phyloP scores from a whole-genome alignment of 768 basidiomycete genomes.

The Chalciporus sphaerocephalus region DNA sequence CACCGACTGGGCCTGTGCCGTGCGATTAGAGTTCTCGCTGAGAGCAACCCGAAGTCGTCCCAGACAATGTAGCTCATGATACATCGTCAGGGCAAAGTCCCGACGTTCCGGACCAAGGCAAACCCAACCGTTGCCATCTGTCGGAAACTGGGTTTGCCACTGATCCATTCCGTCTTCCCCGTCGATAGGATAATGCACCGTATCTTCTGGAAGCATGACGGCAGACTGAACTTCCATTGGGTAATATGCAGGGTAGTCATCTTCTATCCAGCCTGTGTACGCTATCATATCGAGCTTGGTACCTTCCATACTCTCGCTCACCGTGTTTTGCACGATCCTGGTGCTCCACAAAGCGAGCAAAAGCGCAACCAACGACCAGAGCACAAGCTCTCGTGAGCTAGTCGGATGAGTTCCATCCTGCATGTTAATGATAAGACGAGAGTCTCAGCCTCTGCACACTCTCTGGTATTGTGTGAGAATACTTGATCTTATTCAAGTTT shows the following conservation, averaged over 20 bases:
- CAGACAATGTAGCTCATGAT: constrained; percentile 38
- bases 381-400: constrained; percentile 22
- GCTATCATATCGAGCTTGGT: neutral
- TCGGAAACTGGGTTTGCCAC: constrained; percentile 25
- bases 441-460: too few relatives aligned
- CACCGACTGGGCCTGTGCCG: constrained; percentile 13
- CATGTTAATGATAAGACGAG: too few relatives aligned
- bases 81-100: constrained; percentile 34
- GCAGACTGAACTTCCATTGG: constrained; percentile 20
- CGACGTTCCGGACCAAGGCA: constrained; percentile 28
- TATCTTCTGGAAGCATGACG: constrained; percentile 27
- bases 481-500: too few relatives aligned
- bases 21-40: constrained; percentile 11
- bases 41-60: constrained; percentile 27
- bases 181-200: constrained; percentile 23
- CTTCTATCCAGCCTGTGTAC: constrained; percentile 21
- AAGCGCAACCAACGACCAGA: constrained; percentile 19
- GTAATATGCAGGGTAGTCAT: constrained; percentile 27
- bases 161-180: constrained; percentile 19
- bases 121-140: constrained; percentile 18
- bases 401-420: too few relatives aligned
- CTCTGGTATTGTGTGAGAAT: too few relatives aligned
- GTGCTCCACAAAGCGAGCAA: constrained; percentile 22
- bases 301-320: neutral
- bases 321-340: constrained; percentile 2